Evolutionary conservation across 345 rosid genomes (phyloP).

Genomic region (Schrenkiella parvula): DNA sequence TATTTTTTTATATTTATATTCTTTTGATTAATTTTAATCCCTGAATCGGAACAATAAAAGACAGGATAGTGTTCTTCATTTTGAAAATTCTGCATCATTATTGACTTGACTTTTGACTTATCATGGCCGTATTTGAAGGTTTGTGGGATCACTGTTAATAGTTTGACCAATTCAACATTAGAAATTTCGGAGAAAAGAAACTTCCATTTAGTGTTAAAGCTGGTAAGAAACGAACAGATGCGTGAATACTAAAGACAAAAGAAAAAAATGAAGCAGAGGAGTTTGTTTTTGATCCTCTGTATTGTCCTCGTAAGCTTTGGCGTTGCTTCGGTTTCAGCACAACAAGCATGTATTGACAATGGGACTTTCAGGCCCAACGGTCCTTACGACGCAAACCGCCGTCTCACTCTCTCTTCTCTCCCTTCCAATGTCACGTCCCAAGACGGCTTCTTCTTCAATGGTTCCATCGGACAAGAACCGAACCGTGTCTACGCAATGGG

Average conservation of each 20-base stretch:
- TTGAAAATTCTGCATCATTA: no score
- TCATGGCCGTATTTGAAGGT: no score
- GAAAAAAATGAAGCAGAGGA: not conserved
- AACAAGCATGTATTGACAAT: not conserved
- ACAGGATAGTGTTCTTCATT: no score
- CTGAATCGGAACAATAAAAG: no score
- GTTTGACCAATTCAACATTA: not conserved
- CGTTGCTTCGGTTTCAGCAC: not conserved
- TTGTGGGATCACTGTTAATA: not conserved
- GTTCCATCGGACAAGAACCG: constrained; percentile 13
- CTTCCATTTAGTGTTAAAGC: not conserved
- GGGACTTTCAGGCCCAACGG: constrained; percentile 24
- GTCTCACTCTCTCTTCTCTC: constrained; percentile 10
- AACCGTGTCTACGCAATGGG: constrained; percentile 19
- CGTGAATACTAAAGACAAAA: no score
- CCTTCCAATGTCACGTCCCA: constrained; percentile 10
- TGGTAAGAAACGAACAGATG: not conserved
- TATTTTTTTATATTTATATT: no score
- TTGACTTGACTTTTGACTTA: no score
- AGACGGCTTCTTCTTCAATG: constrained; percentile 19
- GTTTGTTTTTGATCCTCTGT: not conserved
- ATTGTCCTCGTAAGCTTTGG: not conserved
- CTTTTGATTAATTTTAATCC: no score
- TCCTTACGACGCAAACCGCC: constrained; percentile 19
- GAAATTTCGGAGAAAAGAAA: not conserved